Evolutionary conservation across 1,284 basidiomycete genomes (phyloP).

Genomic region (Sporisorium exsertum): DNA sequence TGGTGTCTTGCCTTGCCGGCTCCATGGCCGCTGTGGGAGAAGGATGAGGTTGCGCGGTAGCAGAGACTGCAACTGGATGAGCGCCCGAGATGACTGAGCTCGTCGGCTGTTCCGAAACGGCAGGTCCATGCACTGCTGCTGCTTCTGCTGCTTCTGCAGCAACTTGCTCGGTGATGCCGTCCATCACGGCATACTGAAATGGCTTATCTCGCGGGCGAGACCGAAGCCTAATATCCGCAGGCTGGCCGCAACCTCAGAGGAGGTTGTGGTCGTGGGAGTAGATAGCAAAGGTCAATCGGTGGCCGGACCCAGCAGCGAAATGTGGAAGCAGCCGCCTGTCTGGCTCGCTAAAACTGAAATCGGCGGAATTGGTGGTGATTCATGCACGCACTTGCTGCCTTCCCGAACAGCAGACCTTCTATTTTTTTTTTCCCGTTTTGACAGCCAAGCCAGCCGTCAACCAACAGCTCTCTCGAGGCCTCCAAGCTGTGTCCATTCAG

Average conservation of each 20-base stretch:
- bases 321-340: too few relatives aligned
- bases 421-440: too few relatives aligned
- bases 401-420: too few relatives aligned
- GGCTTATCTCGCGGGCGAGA: not conserved
- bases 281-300: too few relatives aligned
- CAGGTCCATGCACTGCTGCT: not conserved
- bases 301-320: too few relatives aligned
- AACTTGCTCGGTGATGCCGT: not conserved
- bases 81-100: not conserved
- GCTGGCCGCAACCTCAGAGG: not conserved
- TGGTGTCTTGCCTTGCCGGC: not conserved
- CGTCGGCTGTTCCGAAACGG: not conserved
- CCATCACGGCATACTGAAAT: constrained; percentile 1
- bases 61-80: not conserved
- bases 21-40: constrained; percentile 1
- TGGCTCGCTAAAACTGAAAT: too few relatives aligned
- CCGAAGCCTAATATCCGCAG: not conserved
- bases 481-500: too few relatives aligned
- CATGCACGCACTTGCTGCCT: too few relatives aligned
- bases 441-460: too few relatives aligned
- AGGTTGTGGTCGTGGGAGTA: too few relatives aligned
- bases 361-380: too few relatives aligned
- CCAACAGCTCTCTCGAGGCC: too few relatives aligned
- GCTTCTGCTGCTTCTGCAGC: not conserved
- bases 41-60: not conserved